A percentile compares a stretch with the other conserved stretches of the same genome.
phyloP scores from a whole-genome alignment of 441 rosid genomes.

The Adansonia grandidieri region DNA sequence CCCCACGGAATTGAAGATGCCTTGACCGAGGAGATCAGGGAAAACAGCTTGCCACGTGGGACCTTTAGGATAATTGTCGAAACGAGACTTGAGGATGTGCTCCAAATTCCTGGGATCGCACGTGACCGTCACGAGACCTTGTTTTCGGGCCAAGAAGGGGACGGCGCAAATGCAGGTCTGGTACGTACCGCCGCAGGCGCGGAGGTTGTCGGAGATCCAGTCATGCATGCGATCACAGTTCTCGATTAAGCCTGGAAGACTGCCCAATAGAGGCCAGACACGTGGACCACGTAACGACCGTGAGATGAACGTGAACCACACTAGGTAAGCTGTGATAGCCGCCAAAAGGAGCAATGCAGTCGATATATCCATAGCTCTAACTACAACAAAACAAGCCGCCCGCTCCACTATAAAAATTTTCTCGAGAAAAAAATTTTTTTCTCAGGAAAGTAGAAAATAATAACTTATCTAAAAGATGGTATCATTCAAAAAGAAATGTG shows the following conservation, averaged over 20 bases:
- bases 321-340: slow-evolving; percentile 69
- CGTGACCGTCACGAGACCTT: slow-evolving; percentile 97
- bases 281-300: slow-evolving; percentile 86
- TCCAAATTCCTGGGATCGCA: slow-evolving; percentile 90
- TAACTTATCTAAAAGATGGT: slow-evolving; percentile 6
- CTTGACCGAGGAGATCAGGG: slow-evolving; percentile 88
- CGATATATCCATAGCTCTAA: slow-evolving; percentile 52
- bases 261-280: slow-evolving; percentile 88
- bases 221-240: slow-evolving; percentile 92
- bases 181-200: slow-evolving; percentile 93
- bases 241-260: slow-evolving; percentile 89
- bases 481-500: not conserved
- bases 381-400: not conserved
- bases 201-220: slow-evolving; percentile 95
- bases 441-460: not conserved
- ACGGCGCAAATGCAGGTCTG: slow-evolving; percentile 95
- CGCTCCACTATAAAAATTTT: not conserved
- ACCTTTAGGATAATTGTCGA: slow-evolving; percentile 95
- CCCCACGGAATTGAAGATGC: slow-evolving; percentile 91
- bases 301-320: slow-evolving; percentile 92
- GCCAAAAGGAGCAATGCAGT: slow-evolving; percentile 66
- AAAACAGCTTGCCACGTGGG: slow-evolving; percentile 98
- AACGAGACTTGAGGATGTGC: slow-evolving; percentile 84
- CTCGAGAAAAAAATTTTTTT: not conserved
- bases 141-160: slow-evolving; percentile 77